These are phyloP conservation scores for Zygoascus bituminiphila DNA, from an alignment of 805 yeast species.

Conservation along the genomic window DNA sequence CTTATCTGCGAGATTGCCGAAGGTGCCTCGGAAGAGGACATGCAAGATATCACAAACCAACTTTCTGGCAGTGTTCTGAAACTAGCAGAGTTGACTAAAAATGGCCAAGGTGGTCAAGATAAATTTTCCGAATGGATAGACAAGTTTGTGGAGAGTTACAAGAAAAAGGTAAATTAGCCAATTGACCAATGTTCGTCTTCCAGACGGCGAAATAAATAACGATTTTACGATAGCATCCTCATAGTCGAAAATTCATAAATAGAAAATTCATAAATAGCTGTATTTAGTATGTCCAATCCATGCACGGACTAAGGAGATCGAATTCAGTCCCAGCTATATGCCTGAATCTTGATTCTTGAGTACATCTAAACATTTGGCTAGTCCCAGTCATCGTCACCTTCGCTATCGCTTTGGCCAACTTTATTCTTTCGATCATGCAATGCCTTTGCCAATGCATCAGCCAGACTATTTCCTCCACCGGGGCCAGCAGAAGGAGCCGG, in stretches of 20 bases:
- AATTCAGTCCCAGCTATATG: too few relatives aligned
- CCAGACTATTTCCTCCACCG: constrained; percentile 53
- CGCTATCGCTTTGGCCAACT: constrained; percentile 75
- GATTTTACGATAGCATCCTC: too few relatives aligned
- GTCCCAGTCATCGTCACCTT: constrained; percentile 68
- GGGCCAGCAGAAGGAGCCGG: constrained; percentile 25
- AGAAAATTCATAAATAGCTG: background rate
- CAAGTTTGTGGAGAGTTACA: background rate
- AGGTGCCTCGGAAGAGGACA: background rate
- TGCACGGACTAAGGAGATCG: too few relatives aligned
- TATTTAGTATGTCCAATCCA: background rate
- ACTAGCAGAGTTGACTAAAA: background rate
- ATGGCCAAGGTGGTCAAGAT: background rate
- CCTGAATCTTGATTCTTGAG: too few relatives aligned
- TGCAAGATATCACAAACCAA: background rate
- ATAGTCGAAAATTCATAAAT: too few relatives aligned
- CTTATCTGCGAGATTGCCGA: constrained; percentile 1
- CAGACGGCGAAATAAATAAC: too few relatives aligned
- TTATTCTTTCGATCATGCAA: constrained; percentile 72
- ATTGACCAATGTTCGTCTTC: too few relatives aligned
- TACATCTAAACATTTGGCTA: too few relatives aligned
- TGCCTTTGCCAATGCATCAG: constrained; percentile 86
- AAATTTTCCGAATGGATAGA: background rate
- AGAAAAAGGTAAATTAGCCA: background rate
- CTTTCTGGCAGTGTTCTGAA: background rate